Evolutionary conservation across 805 yeast species (phyloP).

Genomic region (Saturnispora bothae): DNA sequence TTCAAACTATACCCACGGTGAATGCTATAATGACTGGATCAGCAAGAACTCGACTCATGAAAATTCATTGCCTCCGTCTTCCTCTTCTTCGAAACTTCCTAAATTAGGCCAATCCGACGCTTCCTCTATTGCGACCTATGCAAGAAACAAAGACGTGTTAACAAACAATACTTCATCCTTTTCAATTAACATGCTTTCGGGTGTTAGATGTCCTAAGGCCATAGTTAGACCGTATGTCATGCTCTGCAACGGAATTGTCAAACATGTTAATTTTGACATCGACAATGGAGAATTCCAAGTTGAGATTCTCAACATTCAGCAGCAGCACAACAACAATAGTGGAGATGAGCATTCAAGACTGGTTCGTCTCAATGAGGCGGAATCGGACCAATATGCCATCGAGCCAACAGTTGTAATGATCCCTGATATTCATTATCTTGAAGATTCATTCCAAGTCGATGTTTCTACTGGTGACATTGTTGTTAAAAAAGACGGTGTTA

Average conservation of each 20-base stretch:
- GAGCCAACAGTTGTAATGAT: slow-evolving; percentile 52
- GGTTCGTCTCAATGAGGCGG: neutral
- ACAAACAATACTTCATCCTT: neutral
- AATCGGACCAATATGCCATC: slow-evolving; percentile 1
- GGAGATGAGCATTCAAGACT: slow-evolving; percentile 1
- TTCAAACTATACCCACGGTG: neutral
- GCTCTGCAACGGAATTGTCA: slow-evolving; percentile 49
- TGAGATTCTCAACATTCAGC: neutral
- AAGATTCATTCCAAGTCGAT: slow-evolving; percentile 37
- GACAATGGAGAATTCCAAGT: slow-evolving; percentile 36
- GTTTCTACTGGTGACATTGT: slow-evolving; percentile 41
- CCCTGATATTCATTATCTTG: slow-evolving; percentile 64
- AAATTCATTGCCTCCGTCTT: neutral
- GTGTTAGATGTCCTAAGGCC: slow-evolving; percentile 67
- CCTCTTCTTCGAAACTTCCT: neutral
- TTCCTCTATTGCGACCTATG: neutral
- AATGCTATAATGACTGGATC: slow-evolving; percentile 12
- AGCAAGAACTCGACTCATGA: slow-evolving; percentile 3
- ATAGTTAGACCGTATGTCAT: slow-evolving; percentile 69
- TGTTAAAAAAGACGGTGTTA: slow-evolving; percentile 38
- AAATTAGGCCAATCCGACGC: no score
- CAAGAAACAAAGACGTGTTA: neutral
- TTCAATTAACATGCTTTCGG: slow-evolving; percentile 24
- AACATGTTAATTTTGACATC: slow-evolving; percentile 49
- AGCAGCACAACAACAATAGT: neutral